Conservation (phyloP, 495 filamentous ascomycete genomes). For the Diplogelasinospora grovesii region DNA sequence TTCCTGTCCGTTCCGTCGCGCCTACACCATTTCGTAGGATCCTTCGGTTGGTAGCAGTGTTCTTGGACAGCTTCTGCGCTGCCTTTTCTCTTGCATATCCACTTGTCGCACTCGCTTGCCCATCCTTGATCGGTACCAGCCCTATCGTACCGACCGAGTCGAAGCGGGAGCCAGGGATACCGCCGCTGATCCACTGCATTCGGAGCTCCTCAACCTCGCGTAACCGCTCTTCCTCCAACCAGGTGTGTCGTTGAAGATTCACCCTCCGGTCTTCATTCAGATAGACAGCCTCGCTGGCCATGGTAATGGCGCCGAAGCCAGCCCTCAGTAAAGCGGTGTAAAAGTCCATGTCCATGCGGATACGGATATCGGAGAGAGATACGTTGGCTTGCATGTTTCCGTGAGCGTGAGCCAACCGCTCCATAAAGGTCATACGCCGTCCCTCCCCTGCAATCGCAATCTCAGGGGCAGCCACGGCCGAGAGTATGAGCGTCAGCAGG, state of each 20-base stretch:
- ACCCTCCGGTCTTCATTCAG: constrained; percentile 82
- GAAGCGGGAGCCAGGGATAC: constrained; percentile 36
- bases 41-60: constrained; percentile 25
- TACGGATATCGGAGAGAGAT: constrained; percentile 67
- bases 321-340: constrained; percentile 82
- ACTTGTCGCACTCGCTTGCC: constrained; percentile 34
- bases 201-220: constrained; percentile 54
- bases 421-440: constrained; percentile 25
- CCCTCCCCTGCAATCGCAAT: constrained; percentile 14
- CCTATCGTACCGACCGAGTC: constrained; percentile 47
- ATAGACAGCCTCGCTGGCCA: constrained; percentile 92
- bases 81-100: constrained; percentile 68
- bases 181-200: constrained; percentile 42
- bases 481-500: constrained; percentile 63
- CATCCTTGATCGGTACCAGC: constrained; percentile 42
- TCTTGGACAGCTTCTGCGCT: constrained; percentile 45
- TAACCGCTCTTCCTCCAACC: constrained; percentile 80
- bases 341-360: constrained; percentile 86
- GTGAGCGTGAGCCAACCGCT: constrained; percentile 58
- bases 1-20: constrained; percentile 60
- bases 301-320: constrained; percentile 80
- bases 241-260: constrained; percentile 70
- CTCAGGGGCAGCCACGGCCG: constrained; percentile 56
- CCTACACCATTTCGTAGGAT: constrained; percentile 67
- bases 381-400: constrained; percentile 88